Evolutionary conservation across 2,329 filamentous ascomycete species (phyloP), one percentile per base, ranked within the genome.

Genomic region (Nemania sp.): DNA sequence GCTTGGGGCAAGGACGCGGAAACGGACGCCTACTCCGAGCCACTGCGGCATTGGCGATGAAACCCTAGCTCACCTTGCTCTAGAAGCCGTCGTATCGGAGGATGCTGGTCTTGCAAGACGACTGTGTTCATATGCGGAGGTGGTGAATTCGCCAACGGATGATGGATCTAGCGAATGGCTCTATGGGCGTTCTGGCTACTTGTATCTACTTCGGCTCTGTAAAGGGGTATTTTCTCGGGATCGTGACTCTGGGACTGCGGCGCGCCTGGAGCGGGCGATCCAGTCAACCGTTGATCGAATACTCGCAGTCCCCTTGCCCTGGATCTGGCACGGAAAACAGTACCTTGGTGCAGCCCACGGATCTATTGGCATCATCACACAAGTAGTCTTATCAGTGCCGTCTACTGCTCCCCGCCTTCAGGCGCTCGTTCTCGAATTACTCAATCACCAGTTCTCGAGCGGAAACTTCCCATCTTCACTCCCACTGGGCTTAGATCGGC

Each of bases 261-360:
- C 80, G 8, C 81, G 85, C 0, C 77, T 87, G 10, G 84, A 90
- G 61, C 78, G 84, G 13, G 84, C 87, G 1, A 85, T 90, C 43
- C 81, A 82, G 10, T 83, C 86, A 64, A 82, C 92, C 0, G 85
- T 88, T 24, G 83, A 87, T 38, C 84, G 85, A 43, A 90, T 93
- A 62, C 80, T 93, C 71, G 79, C 82, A 77, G 66, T 83, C n/a
- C 79, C 76, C 5, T 77, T 78, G 45, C 78, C 79, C 0, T 93
- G 90, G 91, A 85, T 83, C 69, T 92, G 88, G 87, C 86, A 88
- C 67, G 86, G 85, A 15, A 88, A 87, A 72, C 76, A 80, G 20
- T 92, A 91, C 73, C 81, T 91, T 41, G 91, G 91, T 1, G 88
- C 90, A 5, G 87, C 86, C 0, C 90, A 93, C 74, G 91, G 91